A percentile compares a stretch with the other conserved stretches of the same genome.
Conservation (phyloP, 768 basidiomycete genomes). For the Gymnopilus dilepis region DNA sequence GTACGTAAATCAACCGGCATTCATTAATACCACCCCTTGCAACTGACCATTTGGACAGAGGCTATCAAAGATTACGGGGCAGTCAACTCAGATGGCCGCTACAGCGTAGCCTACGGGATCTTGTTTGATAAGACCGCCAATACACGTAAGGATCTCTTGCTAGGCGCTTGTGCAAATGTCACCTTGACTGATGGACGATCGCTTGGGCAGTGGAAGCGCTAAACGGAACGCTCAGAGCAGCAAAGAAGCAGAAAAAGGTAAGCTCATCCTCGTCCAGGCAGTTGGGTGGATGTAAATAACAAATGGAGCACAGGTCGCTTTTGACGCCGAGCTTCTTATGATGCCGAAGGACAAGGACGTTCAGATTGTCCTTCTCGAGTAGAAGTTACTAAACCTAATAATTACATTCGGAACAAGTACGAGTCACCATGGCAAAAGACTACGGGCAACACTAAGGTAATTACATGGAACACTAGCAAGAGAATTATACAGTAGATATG, state of each 20-base stretch:
- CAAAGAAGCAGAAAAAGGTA: conserved; percentile 53
- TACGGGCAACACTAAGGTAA: no score
- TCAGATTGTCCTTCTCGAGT: conserved; percentile 44
- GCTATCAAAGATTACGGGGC: conserved; percentile 51
- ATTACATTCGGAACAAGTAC: no score
- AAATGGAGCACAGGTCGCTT: conserved; percentile 50
- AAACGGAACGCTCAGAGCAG: conserved; percentile 52
- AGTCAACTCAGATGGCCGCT: conserved; percentile 42
- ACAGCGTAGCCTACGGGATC: conserved; percentile 45
- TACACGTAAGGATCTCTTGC: conserved; percentile 37
- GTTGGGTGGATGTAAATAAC: no score
- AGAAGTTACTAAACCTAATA: background rate
- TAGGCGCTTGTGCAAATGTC: background rate
- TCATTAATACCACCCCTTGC: background rate
- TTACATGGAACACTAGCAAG: no score
- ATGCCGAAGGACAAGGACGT: conserved; percentile 57
- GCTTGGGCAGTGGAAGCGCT: conserved; percentile 48
- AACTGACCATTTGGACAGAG: conserved; percentile 28
- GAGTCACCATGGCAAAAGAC: no score
- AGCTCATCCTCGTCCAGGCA: no score
- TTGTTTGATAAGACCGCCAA: conserved; percentile 54
- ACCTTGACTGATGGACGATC: background rate
- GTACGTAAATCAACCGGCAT: conserved; percentile 23
- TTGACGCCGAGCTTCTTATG: conserved; percentile 52
- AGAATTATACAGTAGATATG: no score